Percentiles rank a stretch among this genome's conserved stretches.
phyloP scores from a whole-genome alignment of 148 eudicot genomes.

The Vaccinium corymbosum region DNA sequence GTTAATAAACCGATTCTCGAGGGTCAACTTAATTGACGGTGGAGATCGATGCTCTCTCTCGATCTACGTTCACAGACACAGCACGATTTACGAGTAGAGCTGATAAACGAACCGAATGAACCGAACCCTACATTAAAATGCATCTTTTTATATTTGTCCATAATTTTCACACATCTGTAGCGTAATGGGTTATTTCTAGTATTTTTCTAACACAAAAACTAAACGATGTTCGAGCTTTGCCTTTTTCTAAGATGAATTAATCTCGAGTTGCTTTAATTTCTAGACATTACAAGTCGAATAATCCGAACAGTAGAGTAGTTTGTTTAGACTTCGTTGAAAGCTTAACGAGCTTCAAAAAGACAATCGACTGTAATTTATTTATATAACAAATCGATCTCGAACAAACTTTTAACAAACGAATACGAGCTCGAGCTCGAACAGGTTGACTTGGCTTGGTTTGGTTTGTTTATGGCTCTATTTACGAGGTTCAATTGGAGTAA shows the following conservation, averaged over 20 bases:
- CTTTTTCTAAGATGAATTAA: too few species aligned
- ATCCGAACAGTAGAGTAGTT: background rate
- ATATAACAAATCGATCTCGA: background rate
- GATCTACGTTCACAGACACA: background rate
- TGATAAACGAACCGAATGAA: too few species aligned
- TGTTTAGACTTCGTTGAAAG: background rate
- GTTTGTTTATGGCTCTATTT: background rate
- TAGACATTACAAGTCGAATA: too few species aligned
- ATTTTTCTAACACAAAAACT: too few species aligned
- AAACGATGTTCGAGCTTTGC: too few species aligned
- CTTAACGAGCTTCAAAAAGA: background rate
- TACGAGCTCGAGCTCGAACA: background rate
- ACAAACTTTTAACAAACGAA: background rate
- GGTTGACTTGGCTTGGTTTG: background rate
- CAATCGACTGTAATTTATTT: too few species aligned
- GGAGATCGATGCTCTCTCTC: background rate
- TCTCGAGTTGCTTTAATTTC: too few species aligned
- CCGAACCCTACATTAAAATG: too few species aligned
- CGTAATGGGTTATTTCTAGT: too few species aligned
- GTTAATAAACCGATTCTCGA: background rate
- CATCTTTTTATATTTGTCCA: too few species aligned
- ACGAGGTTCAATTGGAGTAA: background rate
- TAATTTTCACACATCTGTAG: background rate
- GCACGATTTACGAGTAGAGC: background rate
- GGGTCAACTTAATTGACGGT: conserved; percentile 8